phyloP scores from a whole-genome alignment of 331 rosid species.

The Pyrus hybrid region DNA sequence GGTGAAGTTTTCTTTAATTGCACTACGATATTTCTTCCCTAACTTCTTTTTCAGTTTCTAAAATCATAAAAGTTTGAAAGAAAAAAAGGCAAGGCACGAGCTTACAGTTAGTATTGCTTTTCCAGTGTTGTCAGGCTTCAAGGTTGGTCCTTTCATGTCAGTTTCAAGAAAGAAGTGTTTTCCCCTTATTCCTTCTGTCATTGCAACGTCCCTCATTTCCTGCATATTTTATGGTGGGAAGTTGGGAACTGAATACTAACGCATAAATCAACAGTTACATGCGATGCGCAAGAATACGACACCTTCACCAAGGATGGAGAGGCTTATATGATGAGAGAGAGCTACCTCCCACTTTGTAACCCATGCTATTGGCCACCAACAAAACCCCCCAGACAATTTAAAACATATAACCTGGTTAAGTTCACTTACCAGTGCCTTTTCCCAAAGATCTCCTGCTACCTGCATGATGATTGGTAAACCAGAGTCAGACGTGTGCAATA shows the following conservation, averaged over 20 bases:
- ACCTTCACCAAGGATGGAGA: background rate
- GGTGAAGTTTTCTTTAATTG: background rate
- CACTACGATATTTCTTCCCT: background rate
- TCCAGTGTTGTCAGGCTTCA: conserved; percentile 89
- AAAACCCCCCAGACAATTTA: background rate
- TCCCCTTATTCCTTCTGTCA: conserved; percentile 60
- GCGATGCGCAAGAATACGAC: background rate
- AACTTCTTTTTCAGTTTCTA: background rate
- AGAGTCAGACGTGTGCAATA: conserved; percentile 20
- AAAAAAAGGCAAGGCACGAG: background rate
- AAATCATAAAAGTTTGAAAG: background rate
- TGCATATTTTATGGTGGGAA: conserved; percentile 19
- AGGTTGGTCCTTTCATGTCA: conserved; percentile 81
- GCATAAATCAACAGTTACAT: background rate
- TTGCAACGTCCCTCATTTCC: conserved; percentile 83
- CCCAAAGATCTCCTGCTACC: conserved; percentile 79
- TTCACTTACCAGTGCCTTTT: conserved; percentile 76
- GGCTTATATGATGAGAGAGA: background rate
- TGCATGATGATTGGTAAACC: conserved; percentile 27
- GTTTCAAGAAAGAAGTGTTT: conserved; percentile 72
- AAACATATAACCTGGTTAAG: background rate
- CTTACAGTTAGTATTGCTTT: conserved; percentile 80
- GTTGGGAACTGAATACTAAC: background rate
- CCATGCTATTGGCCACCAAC: background rate
- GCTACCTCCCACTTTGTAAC: background rate